Conservation (phyloP, 768 basidiomycete species). For the Lactarius quietus region DNA sequence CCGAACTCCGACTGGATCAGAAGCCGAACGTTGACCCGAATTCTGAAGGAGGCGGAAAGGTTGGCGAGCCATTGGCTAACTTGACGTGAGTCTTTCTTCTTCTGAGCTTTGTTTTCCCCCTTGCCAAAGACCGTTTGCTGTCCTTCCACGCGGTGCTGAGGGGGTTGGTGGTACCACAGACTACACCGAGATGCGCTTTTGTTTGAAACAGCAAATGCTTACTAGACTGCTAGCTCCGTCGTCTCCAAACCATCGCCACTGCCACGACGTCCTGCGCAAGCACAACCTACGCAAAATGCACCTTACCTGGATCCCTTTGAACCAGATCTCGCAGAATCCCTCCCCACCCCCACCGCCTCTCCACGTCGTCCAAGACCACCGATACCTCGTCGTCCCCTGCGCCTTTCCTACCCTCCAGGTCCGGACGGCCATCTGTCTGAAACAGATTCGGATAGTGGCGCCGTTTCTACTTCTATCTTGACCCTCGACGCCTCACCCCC, state of each 20-base stretch:
- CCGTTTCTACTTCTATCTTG: background rate
- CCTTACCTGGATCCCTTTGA: constrained; percentile 14
- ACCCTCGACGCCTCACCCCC: background rate
- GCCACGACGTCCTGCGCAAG: constrained; percentile 2
- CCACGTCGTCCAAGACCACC: constrained; percentile 6
- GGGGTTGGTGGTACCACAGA: background rate
- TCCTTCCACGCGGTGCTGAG: background rate
- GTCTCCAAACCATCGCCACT: background rate
- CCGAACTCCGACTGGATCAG: constrained; percentile 15
- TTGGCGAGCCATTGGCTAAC: background rate
- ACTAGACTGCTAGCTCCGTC: constrained; percentile 9
- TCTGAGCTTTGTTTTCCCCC: background rate
- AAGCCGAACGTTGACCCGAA: background rate
- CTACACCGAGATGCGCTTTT: background rate
- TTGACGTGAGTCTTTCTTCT: constrained; percentile 8
- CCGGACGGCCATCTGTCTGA: constrained; percentile 6
- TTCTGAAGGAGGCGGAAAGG: background rate
- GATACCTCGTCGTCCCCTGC: constrained; percentile 14
- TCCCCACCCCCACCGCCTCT: background rate
- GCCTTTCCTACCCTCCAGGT: constrained; percentile 15
- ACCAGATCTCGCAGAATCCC: background rate
- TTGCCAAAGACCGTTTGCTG: background rate
- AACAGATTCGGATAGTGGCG: constrained; percentile 1
- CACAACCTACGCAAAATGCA: background rate
- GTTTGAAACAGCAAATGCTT: background rate